These are phyloP conservation scores for Microascus cirrosus DNA, from an alignment of 2,329 filamentous ascomycete genomes.

Conservation along the genomic window DNA sequence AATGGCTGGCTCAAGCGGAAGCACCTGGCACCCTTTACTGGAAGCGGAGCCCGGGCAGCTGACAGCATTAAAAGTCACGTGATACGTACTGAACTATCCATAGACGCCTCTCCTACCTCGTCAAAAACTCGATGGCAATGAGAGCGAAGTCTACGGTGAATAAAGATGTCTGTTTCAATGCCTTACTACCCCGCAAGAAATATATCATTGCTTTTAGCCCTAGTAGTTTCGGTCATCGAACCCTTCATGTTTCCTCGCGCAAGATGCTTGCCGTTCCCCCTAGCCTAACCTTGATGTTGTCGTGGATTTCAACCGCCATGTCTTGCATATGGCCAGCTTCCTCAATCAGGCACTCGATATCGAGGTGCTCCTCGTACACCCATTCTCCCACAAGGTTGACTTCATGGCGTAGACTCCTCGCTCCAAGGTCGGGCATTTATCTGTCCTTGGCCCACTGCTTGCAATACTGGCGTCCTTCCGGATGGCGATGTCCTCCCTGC, in stretches of 20 bases:
- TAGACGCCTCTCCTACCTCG: no score
- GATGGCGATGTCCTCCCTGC: background rate
- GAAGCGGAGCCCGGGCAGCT: no score
- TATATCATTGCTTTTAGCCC: no score
- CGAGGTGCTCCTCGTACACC: background rate
- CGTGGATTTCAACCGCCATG: background rate
- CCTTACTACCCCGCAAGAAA: no score
- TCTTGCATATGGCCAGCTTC: background rate
- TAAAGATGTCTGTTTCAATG: no score
- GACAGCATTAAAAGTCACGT: no score
- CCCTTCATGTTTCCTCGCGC: background rate
- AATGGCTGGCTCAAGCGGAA: background rate
- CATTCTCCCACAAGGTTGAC: background rate
- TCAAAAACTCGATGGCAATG: no score
- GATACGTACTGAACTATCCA: no score
- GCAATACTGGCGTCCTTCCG: background rate
- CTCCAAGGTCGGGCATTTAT: background rate
- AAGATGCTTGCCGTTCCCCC: background rate
- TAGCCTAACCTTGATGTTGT: background rate
- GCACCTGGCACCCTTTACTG: background rate
- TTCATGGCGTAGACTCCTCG: background rate
- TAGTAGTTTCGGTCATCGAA: no score
- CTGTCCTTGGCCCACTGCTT: background rate
- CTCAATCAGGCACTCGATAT: background rate
- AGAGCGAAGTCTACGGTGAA: no score